phyloP scores from a whole-genome alignment of 345 rosid species.

The Rhizophora mangle region DNA sequence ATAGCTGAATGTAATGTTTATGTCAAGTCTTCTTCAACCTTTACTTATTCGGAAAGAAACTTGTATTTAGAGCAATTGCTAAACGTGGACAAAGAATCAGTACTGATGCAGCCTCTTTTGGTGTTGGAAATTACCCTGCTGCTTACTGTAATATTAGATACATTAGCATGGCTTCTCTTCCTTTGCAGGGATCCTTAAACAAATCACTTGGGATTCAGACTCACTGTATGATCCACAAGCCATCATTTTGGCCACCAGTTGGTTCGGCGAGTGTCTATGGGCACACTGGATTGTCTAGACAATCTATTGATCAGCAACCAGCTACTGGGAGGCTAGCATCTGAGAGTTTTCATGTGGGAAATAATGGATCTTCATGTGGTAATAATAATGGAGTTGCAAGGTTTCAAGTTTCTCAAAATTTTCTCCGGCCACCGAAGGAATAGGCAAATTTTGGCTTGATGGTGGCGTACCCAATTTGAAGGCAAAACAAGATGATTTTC shows the following conservation, averaged over 20 bases:
- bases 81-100: conserved; percentile 27
- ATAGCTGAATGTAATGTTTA: too few relatives aligned
- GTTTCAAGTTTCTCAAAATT: conserved; percentile 38
- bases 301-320: conserved; percentile 41
- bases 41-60: too few relatives aligned
- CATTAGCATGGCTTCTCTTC: conserved; percentile 73
- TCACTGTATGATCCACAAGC: conserved; percentile 68
- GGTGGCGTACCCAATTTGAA: conserved; percentile 37
- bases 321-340: conserved; percentile 37
- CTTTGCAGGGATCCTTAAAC: conserved; percentile 58
- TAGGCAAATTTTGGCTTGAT: conserved; percentile 44
- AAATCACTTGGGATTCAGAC: conserved; percentile 63
- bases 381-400: conserved; percentile 31
- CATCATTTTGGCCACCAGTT: conserved; percentile 16
- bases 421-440: conserved; percentile 28
- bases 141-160: conserved; percentile 23
- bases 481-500: conserved; percentile 47
- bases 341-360: conserved; percentile 21
- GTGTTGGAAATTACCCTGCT: conserved; percentile 14
- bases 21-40: too few relatives aligned
- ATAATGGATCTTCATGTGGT: conserved; percentile 25
- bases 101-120: conserved; percentile 20
- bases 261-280: conserved; percentile 28
- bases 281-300: conserved; percentile 42
- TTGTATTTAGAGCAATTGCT: conserved; percentile 17